A percentile compares a stretch with the other conserved stretches of the same genome.
Evolutionary conservation across 371 early-diverging fungal genomes (phyloP).

Genomic region (Apophysomyces variabilis): DNA sequence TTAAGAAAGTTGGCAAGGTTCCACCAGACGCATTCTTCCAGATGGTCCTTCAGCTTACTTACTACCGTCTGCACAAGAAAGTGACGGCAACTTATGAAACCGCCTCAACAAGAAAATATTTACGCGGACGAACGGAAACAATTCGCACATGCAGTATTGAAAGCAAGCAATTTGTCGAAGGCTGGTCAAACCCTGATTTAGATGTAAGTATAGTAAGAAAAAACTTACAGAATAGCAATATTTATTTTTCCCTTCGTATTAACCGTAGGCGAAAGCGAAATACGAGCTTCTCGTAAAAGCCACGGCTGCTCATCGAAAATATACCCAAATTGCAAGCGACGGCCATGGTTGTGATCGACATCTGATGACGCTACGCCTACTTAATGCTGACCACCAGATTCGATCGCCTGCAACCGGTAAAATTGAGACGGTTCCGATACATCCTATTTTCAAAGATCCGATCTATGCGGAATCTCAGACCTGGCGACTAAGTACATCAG

Average conservation of each 20-base stretch:
- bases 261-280: constrained; percentile 52
- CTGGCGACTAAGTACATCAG: constrained; percentile 81
- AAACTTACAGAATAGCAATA: background rate
- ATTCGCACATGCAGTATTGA: constrained; percentile 75
- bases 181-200: constrained; percentile 29
- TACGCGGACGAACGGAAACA: constrained; percentile 89
- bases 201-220: constrained; percentile 10
- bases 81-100: constrained; percentile 84
- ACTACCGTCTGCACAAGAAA: constrained; percentile 70
- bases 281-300: constrained; percentile 67
- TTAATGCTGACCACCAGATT: constrained; percentile 41
- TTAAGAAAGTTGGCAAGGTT: constrained; percentile 72
- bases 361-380: constrained; percentile 75
- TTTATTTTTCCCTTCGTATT: background rate
- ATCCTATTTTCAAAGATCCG: constrained; percentile 79
- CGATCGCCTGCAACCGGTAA: constrained; percentile 23
- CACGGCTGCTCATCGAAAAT: constrained; percentile 63
- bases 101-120: constrained; percentile 76
- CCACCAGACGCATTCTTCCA: constrained; percentile 90
- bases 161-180: constrained; percentile 65
- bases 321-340: constrained; percentile 66
- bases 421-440: constrained; percentile 37
- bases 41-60: constrained; percentile 85
- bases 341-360: constrained; percentile 89
- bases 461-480: constrained; percentile 62